Base-by-base conservation (phyloP, 2,329 filamentous ascomycete genomes). In the Clonostachys solani region DNA sequence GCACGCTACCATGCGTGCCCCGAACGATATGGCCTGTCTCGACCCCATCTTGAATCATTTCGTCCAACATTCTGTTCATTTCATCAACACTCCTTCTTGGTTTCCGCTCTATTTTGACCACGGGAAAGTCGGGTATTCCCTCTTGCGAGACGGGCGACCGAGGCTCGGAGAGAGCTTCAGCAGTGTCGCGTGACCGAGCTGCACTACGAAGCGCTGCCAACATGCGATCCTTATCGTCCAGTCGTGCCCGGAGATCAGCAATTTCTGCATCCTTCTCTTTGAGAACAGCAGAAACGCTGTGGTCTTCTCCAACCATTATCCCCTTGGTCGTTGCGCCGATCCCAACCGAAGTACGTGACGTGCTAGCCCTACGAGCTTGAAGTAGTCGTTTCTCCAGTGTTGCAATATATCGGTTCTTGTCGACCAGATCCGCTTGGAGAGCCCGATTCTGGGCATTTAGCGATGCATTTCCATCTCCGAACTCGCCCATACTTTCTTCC, bases 161-260 rank as follows among this genome's bases (percentile, higher is more conserved):
- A 34, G 58, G 52, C 43, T 68, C 66, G n/a, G 54, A 54, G 9
- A 61, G 56, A 7, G 64, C 75, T 54, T 92, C 87, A 6, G 90
- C 90, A 5, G 84, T 81, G 52, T 96, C 92, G 44, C 92, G 83
- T 52, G 92, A 94, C 47, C 92, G 84, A 12, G 91, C 86, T 3
- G 91, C 91, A 52, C 82, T 92, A 40, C 91, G 84, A 46, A 99
- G 75, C 2, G 94, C 94, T 5, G 86, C 75, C 46, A 97, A 76
- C 91, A 97, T 99, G 12, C 87, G 82, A 62, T 96, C 92, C 65
- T 96, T 96, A 68, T 97, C 92, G 56, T 97, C 92, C 1, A 97
- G 74, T 51, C 90, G 83, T 19, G 89, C 86, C 10, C 90, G 83
- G n/a, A 99, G 78, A 55, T 95, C 92, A 8, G 87, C 84, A 60